These are phyloP conservation scores for Botryosphaeria agaves DNA, from an alignment of 2,329 filamentous ascomycete species.

Conservation along the genomic window DNA sequence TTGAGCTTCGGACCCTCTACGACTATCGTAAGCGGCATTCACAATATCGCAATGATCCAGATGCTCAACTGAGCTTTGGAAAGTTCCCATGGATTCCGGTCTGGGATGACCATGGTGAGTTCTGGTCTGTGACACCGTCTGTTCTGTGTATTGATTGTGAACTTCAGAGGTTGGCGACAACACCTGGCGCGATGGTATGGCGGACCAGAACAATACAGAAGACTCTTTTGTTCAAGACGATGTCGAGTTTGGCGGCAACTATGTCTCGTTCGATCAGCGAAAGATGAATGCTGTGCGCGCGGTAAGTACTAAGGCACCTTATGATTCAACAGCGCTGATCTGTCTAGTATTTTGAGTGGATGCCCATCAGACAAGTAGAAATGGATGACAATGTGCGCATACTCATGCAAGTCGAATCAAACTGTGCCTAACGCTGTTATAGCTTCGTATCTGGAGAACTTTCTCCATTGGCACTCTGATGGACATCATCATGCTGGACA, in stretches of 20 bases:
- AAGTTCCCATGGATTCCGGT: conserved; percentile 37
- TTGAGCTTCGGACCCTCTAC: conserved; percentile 21
- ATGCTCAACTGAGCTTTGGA: conserved; percentile 35
- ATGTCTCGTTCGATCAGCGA: conserved; percentile 49
- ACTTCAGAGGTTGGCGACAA: conserved; percentile 28
- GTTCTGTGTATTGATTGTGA: not conserved
- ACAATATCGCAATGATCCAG: conserved; percentile 42
- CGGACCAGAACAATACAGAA: conserved; percentile 47
- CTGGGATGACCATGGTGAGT: conserved; percentile 41
- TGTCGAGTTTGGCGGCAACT: conserved; percentile 15
- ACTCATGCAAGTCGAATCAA: no score
- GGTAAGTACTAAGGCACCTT: no score
- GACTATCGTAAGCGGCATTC: conserved; percentile 30
- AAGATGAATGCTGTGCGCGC: conserved; percentile 59
- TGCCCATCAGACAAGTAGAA: conserved; percentile 42
- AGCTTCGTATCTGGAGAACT: conserved; percentile 48
- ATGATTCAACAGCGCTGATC: conserved; percentile 16
- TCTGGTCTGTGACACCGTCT: not conserved
- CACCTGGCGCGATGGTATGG: conserved; percentile 43
- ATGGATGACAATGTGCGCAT: conserved; percentile 53
- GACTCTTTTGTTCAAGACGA: conserved; percentile 43
- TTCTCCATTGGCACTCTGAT: conserved; percentile 50
- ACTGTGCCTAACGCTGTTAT: no score
- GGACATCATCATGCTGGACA: conserved; percentile 53
- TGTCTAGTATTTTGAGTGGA: conserved; percentile 43